Percentiles rank a stretch among this genome's conserved stretches.
These are phyloP conservation scores for Botrytis byssoidea DNA, from an alignment of 2,329 filamentous ascomycete genomes.

Conservation along the genomic window DNA sequence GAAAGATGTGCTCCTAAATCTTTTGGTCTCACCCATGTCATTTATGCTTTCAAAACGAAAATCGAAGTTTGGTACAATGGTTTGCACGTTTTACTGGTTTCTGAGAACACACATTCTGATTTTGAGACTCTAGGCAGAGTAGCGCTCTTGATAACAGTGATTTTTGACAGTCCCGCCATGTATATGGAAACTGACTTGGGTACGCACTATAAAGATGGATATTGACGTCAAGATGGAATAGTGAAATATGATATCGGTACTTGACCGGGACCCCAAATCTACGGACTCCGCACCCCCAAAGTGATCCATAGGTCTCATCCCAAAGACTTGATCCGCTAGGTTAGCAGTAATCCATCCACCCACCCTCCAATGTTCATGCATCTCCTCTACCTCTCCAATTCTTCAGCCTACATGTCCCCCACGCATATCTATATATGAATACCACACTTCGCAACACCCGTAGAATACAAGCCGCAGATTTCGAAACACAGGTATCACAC, in stretches of 20 bases:
- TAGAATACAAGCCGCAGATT: not conserved
- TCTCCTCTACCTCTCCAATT: not conserved
- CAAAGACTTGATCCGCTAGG: not conserved
- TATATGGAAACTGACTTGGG: not conserved
- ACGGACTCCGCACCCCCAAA: not conserved
- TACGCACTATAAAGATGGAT: not conserved
- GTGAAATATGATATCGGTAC: not conserved
- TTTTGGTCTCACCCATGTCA: constrained; percentile 1
- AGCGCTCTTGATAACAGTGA: not conserved
- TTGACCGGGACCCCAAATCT: not conserved
- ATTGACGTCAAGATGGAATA: constrained; percentile 5
- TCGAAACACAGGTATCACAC: not conserved
- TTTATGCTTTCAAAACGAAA: constrained; percentile 15
- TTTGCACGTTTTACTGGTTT: not conserved
- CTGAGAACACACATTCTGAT: not conserved
- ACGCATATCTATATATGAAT: not conserved
- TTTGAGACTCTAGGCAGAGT: not conserved
- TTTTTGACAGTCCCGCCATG: not conserved
- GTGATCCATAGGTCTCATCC: not conserved
- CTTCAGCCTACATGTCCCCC: not conserved
- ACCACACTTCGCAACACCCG: not conserved
- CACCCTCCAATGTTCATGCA: not conserved
- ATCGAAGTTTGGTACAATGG: constrained; percentile 2
- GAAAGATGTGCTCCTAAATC: not conserved
- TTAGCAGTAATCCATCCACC: not conserved